Evolutionary conservation across 1,139 yeast genomes (phyloP), one percentile per base, ranked within the genome.

Genomic region (Sugiyamaella sp.): DNA sequence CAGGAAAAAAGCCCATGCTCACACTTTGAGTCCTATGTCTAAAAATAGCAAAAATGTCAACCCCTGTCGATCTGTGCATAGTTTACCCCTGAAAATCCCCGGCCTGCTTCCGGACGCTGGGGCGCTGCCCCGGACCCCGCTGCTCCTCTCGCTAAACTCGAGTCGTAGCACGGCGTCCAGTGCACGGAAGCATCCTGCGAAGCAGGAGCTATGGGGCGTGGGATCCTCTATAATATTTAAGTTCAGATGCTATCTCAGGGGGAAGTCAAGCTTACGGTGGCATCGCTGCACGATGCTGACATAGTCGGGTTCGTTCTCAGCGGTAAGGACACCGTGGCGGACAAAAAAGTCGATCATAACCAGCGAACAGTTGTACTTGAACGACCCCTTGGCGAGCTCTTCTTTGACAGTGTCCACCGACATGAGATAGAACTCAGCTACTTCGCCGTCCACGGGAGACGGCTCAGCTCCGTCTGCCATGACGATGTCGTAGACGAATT

Each of bases 351-450:
- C 98, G 21, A 90, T 75, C 39, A 87, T 77, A 2, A 91, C 85
- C 48, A 86, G 58, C 0, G 86, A 96, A 71, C 97, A 87, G 63
- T 93, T 93, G 41, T 96, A 96, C 69, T 93, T 93, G 74, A 93
- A 93, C 60, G 84, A 80, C 0, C 81, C 82, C 0, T 68, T 66
- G 6, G 66, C 64, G 24, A 91, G 64, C 20, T 79, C 75, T 22
- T 65, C 59, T 33, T 78, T 59, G 0, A 89, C 80, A 59, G 87
- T 84, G 8, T 78, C 81, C 1, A 87, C 68, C 3, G 75, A 70
- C 82, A 88, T 74, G 46, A 91, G 72, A 55, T 71, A 66, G 67
- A 91, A 93, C 56, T 81, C 82, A 56, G 84, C 86, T 0, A 90
- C 95, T 69, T 93, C 98, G 24, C 91, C 89, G 64, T 93, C 98